A percentile compares a stretch with the other conserved stretches of the same genome.
These are phyloP conservation scores for Tylopilus sp. DNA, from an alignment of 1,284 basidiomycete species.

Conservation along the genomic window DNA sequence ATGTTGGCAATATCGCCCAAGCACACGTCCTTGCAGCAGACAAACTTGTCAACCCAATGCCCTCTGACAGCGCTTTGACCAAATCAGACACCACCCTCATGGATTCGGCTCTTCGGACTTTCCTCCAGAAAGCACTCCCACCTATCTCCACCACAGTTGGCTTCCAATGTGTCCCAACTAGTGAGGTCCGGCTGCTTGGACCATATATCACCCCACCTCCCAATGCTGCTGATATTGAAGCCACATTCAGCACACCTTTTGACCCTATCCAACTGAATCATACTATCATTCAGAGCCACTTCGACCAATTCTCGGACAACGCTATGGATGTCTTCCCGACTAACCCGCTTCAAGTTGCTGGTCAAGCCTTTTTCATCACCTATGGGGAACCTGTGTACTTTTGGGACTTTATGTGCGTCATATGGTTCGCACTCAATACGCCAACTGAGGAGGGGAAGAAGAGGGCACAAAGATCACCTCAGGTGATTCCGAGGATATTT, in stretches of 20 bases:
- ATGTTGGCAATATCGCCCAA: conserved; percentile 94
- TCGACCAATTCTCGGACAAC: conserved; percentile 70
- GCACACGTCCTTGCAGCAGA: conserved; percentile 96
- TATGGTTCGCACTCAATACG: conserved; percentile 86
- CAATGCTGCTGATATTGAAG: conserved; percentile 55
- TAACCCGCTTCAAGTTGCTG: conserved; percentile 79
- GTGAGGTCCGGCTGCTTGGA: conserved; percentile 77
- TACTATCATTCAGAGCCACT: conserved; percentile 76
- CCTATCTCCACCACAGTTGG: conserved; percentile 70
- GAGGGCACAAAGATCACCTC: conserved; percentile 48
- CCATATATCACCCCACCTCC: conserved; percentile 71
- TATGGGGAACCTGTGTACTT: conserved; percentile 96
- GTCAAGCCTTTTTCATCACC: conserved; percentile 96
- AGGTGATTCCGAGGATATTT: conserved; percentile 68
- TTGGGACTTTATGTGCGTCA: conserved; percentile 89
- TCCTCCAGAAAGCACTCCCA: conserved; percentile 51
- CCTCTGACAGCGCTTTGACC: conserved; percentile 17
- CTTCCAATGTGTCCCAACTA: conserved; percentile 73
- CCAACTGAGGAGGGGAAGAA: conserved; percentile 48
- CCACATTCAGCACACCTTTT: conserved; percentile 63
- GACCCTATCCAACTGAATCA: conserved; percentile 53
- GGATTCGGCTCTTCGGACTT: conserved; percentile 1
- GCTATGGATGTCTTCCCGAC: conserved; percentile 58
- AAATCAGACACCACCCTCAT: conserved; percentile 35
- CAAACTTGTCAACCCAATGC: conserved; percentile 63